Conservation (phyloP, 345 rosid genomes). For the Arabidopsis thaliana region TAIR10.1 NC_003070.9:27513501-27514000, state of each 20-base stretch:
- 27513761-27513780: not conserved
- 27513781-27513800: not conserved
- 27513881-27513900: slow-evolving; percentile 98
- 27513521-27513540: slow-evolving; percentile 59
- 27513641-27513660: slow-evolving; percentile 93
- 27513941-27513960: slow-evolving; percentile 89
- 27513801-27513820: slow-evolving; percentile 68
- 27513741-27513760: slow-evolving; percentile 8
- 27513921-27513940: slow-evolving; percentile 85
- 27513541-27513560: slow-evolving; percentile 92
- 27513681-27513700: slow-evolving; percentile 96
- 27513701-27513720: slow-evolving; percentile 94
- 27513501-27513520: not conserved
- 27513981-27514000: slow-evolving; percentile 13
- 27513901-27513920: slow-evolving; percentile 93
- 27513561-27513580: slow-evolving; percentile 89
- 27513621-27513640: slow-evolving; percentile 97
- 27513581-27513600: slow-evolving; percentile 84
- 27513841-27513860: slow-evolving; percentile 94
- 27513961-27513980: slow-evolving; percentile 53
- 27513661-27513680: slow-evolving; percentile 96
- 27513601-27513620: slow-evolving; percentile 94
- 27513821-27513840: slow-evolving; percentile 82
- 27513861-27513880: slow-evolving; percentile 96
- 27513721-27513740: slow-evolving; percentile 63